These are phyloP conservation scores for Cyberlindnera xylosilytica DNA, from an alignment of 805 yeast genomes.

Conservation along the genomic window DNA sequence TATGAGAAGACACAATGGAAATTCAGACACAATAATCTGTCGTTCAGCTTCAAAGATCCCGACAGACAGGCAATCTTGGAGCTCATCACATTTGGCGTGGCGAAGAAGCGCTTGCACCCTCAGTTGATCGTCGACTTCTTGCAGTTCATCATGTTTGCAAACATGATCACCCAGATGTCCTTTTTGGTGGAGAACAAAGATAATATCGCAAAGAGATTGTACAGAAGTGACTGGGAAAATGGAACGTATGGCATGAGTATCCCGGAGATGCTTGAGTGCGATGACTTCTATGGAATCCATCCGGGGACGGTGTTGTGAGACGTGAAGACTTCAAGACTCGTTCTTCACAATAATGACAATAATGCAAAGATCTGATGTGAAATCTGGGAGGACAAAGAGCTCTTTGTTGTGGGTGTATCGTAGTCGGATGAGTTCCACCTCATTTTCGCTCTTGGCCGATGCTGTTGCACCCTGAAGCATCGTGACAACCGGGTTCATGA, in stretches of 20 bases:
- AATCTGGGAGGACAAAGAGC: slow-evolving; percentile 8
- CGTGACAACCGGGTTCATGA: background rate
- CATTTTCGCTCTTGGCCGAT: background rate
- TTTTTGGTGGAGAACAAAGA: background rate
- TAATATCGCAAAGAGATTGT: background rate
- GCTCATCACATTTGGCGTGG: slow-evolving; percentile 1
- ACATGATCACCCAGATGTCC: background rate
- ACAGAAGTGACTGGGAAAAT: background rate
- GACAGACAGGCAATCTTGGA: background rate
- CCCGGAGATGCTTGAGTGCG: background rate
- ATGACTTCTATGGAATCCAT: background rate
- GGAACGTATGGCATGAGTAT: background rate
- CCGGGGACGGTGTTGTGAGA: too few relatives aligned
- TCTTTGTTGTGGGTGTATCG: slow-evolving; percentile 6
- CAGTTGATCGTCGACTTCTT: slow-evolving; percentile 5
- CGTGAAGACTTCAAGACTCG: background rate
- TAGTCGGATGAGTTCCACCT: slow-evolving; percentile 8
- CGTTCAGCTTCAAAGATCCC: slow-evolving; percentile 1
- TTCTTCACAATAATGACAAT: slow-evolving; percentile 1
- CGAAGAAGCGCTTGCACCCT: background rate
- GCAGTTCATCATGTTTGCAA: background rate
- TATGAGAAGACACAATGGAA: background rate
- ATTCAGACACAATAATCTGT: background rate
- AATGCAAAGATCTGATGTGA: slow-evolving; percentile 2
- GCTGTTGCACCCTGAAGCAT: slow-evolving; percentile 2